These are phyloP conservation scores for Exsudoporus floridanus DNA, from an alignment of 1,284 basidiomycete species.

Conservation along the genomic window DNA sequence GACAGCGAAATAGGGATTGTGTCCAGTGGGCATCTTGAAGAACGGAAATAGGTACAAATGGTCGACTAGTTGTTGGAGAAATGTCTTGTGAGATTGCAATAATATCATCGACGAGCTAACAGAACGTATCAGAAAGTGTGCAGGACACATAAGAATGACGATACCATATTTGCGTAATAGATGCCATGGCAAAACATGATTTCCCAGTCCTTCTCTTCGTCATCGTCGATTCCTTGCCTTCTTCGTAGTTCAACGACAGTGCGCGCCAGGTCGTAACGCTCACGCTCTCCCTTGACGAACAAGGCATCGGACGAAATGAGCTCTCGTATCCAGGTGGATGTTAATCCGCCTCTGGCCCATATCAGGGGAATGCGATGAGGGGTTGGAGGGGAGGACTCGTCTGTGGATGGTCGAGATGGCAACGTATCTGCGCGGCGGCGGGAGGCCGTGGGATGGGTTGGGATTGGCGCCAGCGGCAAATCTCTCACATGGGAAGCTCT, in stretches of 20 bases:
- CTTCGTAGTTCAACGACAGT: conserved; percentile 74
- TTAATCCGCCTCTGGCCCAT: conserved; percentile 72
- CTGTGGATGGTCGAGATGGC: conserved; percentile 24
- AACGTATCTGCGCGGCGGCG: conserved; percentile 35
- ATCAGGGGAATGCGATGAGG: conserved; percentile 45
- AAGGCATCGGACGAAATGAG: conserved; percentile 78
- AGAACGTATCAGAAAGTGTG: conserved; percentile 10
- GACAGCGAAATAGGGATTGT: conserved; percentile 60
- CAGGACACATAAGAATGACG: background rate
- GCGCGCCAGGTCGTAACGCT: conserved; percentile 78
- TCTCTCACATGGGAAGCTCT: conserved; percentile 27
- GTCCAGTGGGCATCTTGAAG: conserved; percentile 81
- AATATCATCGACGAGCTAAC: conserved; percentile 74
- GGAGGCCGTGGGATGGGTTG: conserved; percentile 4
- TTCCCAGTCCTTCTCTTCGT: conserved; percentile 68
- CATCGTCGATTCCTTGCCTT: conserved; percentile 45
- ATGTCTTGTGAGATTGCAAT: conserved; percentile 70
- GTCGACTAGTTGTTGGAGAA: conserved; percentile 66
- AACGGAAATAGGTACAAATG: conserved; percentile 65
- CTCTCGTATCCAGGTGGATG: conserved; percentile 70
- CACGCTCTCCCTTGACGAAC: conserved; percentile 78
- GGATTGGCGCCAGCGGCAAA: conserved; percentile 16
- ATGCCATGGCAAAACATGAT: conserved; percentile 78
- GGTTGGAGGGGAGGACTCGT: conserved; percentile 9
- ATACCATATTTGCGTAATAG: conserved; percentile 87